These are phyloP conservation scores for Pseudogymnoascus sp. DNA, from an alignment of 2,329 filamentous ascomycete species.

Conservation along the genomic window DNA sequence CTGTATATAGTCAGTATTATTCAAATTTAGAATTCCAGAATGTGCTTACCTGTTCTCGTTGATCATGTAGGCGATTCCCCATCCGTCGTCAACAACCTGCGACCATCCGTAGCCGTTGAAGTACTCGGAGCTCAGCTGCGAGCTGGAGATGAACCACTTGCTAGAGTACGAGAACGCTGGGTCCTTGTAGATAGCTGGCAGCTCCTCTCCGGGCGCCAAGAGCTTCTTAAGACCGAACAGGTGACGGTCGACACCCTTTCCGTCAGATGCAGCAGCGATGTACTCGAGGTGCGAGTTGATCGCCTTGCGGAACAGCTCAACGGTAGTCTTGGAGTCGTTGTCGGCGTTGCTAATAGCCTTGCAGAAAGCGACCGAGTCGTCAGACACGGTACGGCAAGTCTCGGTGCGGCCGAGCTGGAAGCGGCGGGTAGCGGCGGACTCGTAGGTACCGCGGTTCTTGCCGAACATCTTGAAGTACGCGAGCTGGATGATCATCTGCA, in stretches of 20 bases:
- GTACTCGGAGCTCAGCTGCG: slow-evolving; percentile 89
- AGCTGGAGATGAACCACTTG: slow-evolving; percentile 84
- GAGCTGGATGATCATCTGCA: slow-evolving; percentile 97
- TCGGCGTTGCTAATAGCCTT: slow-evolving; percentile 69
- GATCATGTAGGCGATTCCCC: slow-evolving; percentile 99
- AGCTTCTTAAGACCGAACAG: slow-evolving; percentile 96
- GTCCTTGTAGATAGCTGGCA: slow-evolving; percentile 80
- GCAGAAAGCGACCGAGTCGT: slow-evolving; percentile 88
- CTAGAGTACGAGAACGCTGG: slow-evolving; percentile 75
- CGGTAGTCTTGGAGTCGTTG: slow-evolving; percentile 55
- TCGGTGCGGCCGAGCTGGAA: slow-evolving; percentile 97
- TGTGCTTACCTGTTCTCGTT: slow-evolving; percentile 79
- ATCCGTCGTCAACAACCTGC: slow-evolving; percentile 92
- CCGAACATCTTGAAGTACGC: slow-evolving; percentile 99
- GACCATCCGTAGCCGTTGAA: slow-evolving; percentile 99
- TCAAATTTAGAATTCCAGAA: not conserved
- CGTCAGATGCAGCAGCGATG: slow-evolving; percentile 80
- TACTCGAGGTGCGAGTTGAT: slow-evolving; percentile 80
- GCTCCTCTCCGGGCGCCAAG: slow-evolving; percentile 67
- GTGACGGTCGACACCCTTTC: slow-evolving; percentile 90
- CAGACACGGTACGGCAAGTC: slow-evolving; percentile 85
- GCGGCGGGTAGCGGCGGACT: slow-evolving; percentile 86
- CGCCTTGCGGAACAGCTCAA: slow-evolving; percentile 74
- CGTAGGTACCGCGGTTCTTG: slow-evolving; percentile 94
- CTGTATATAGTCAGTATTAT: slow-evolving; percentile 36